Evolutionary conservation across 2,329 filamentous ascomycete genomes (phyloP).

Genomic region (Colletotrichum acutatum): DNA sequence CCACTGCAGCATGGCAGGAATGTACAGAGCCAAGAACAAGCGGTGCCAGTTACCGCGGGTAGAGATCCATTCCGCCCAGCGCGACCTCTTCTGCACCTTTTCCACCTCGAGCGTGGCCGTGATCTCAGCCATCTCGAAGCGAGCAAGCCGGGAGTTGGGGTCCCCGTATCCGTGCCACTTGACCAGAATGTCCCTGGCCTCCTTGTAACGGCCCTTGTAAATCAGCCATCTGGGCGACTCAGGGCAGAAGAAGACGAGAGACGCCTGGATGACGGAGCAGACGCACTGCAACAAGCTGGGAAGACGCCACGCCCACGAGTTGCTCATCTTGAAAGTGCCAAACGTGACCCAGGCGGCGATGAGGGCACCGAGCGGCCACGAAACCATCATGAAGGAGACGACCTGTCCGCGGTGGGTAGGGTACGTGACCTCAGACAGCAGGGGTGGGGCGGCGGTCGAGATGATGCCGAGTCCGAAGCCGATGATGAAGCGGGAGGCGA

Average conservation of each 20-base stretch:
- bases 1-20: not conserved
- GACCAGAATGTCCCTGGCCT: constrained; percentile 61
- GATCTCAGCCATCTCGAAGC: constrained; percentile 16
- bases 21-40: not conserved
- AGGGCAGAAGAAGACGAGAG: constrained; percentile 62
- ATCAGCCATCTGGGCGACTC: constrained; percentile 71
- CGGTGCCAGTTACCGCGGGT: not conserved
- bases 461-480: constrained; percentile 45
- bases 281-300: constrained; percentile 64
- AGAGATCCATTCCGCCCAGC: not conserved
- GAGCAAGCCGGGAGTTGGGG: constrained; percentile 4
- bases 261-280: constrained; percentile 53
- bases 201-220: constrained; percentile 58
- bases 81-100: not conserved
- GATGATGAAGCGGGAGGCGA: constrained; percentile 44
- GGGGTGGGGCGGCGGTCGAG: constrained; percentile 44
- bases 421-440: constrained; percentile 47
- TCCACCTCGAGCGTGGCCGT: constrained; percentile 7
- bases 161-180: constrained; percentile 58
- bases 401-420: constrained; percentile 43
- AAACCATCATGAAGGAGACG: not conserved
- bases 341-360: constrained; percentile 63
- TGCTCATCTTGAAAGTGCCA: constrained; percentile 43
- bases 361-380: constrained; percentile 46
- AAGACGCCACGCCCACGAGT: constrained; percentile 66